phyloP scores from a whole-genome alignment of 2,329 filamentous ascomycete species.

The Epichloe sp. region DNA sequence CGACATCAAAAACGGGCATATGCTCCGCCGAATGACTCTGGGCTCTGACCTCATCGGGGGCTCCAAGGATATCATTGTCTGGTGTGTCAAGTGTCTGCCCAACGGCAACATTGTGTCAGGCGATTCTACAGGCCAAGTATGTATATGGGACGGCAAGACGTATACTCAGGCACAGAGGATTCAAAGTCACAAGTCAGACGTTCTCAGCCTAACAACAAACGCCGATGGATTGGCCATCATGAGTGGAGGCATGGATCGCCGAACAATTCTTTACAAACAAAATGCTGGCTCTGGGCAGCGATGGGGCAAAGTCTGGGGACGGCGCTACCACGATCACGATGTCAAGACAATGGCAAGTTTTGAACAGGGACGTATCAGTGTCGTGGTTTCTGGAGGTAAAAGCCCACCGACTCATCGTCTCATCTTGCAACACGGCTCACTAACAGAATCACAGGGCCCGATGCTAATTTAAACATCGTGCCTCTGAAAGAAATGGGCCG shows the following conservation, averaged over 20 bases:
- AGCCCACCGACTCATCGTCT: constrained; percentile 2
- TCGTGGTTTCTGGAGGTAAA: constrained; percentile 82
- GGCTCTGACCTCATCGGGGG: constrained; percentile 66
- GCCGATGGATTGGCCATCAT: constrained; percentile 70
- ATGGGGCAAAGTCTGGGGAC: constrained; percentile 79
- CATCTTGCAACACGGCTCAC: neutral
- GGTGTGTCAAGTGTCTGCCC: constrained; percentile 80
- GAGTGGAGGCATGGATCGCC: constrained; percentile 83
- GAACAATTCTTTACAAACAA: constrained; percentile 71
- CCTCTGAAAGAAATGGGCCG: constrained; percentile 61
- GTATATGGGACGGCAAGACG: constrained; percentile 87
- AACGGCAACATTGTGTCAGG: constrained; percentile 87
- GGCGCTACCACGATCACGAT: constrained; percentile 82
- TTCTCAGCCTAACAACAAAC: constrained; percentile 75
- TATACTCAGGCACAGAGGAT: constrained; percentile 81
- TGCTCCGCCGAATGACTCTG: constrained; percentile 71
- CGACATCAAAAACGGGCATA: constrained; percentile 65
- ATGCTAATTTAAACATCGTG: constrained; percentile 69
- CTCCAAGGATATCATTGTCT: constrained; percentile 76
- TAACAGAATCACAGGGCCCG: constrained; percentile 47
- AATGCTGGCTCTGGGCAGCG: constrained; percentile 44
- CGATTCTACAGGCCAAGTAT: constrained; percentile 85
- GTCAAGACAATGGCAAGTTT: constrained; percentile 90
- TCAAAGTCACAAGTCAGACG: constrained; percentile 77
- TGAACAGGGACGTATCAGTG: constrained; percentile 69